Evolutionary conservation across 2,329 filamentous ascomycete genomes (phyloP).

Genomic region (Botrytis fabae): DNA sequence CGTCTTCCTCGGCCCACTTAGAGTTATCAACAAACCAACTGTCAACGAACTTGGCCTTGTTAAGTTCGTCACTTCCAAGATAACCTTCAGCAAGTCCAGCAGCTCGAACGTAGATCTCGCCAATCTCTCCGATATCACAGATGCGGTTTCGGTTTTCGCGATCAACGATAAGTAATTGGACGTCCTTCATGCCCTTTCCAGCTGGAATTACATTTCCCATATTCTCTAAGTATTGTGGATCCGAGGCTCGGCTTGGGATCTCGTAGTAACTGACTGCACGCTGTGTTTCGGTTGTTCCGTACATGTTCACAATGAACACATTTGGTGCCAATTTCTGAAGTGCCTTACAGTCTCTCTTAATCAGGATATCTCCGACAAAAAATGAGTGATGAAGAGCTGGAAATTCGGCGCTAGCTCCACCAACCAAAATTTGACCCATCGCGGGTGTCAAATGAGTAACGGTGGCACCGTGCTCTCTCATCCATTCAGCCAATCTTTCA

Average conservation of each 20-base stretch:
- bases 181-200: conserved; percentile 82
- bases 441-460: conserved; percentile 91
- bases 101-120: conserved; percentile 81
- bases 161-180: conserved; percentile 83
- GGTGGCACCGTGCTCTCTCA: conserved; percentile 70
- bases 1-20: conserved; percentile 41
- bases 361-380: conserved; percentile 89
- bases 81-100: conserved; percentile 84
- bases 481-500: conserved; percentile 86
- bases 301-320: conserved; percentile 78
- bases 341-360: conserved; percentile 75
- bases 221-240: conserved; percentile 62
- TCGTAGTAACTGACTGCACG: conserved; percentile 81
- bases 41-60: conserved; percentile 39
- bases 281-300: conserved; percentile 84
- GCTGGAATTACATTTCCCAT: conserved; percentile 78
- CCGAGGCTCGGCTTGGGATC: conserved; percentile 64
- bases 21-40: conserved; percentile 42
- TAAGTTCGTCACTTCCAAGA: conserved; percentile 42
- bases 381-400: conserved; percentile 76
- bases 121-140: conserved; percentile 77
- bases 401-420: conserved; percentile 75
- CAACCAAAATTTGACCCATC: conserved; percentile 94
- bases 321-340: conserved; percentile 77
- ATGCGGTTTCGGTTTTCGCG: conserved; percentile 63